Conservation (phyloP, 2,329 filamentous ascomycete genomes). For the Conoideocrella luteorostrata region DNA sequence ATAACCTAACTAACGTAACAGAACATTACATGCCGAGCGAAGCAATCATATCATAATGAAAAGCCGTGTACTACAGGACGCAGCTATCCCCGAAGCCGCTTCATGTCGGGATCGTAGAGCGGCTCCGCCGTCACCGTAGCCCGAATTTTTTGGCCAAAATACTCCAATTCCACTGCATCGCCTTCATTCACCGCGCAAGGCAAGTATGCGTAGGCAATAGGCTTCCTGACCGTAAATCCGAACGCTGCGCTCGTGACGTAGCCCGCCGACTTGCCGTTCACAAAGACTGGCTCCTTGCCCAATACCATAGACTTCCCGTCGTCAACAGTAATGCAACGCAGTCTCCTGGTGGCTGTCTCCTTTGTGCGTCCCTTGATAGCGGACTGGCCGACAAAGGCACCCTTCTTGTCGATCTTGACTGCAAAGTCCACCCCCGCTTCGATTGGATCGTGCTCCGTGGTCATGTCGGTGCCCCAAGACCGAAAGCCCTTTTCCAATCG, state of each 20-base stretch:
- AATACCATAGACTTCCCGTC: constrained; percentile 51
- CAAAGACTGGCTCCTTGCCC: constrained; percentile 56
- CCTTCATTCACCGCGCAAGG: constrained; percentile 41
- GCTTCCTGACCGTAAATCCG: constrained; percentile 52
- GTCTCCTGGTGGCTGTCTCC: constrained; percentile 24
- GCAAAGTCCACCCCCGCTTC: constrained; percentile 50
- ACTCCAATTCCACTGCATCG: constrained; percentile 50
- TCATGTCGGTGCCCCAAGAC: constrained; percentile 52
- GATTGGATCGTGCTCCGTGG: constrained; percentile 52
- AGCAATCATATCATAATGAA: neutral
- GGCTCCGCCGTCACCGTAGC: constrained; percentile 49
- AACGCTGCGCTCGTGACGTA: constrained; percentile 58
- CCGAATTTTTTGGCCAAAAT: constrained; percentile 48
- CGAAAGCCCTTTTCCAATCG: constrained; percentile 55
- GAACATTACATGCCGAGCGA: no score
- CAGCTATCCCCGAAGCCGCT: constrained; percentile 5
- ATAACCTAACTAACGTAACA: no score
- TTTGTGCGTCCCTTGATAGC: constrained; percentile 38
- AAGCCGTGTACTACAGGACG: no score
- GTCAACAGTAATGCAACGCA: constrained; percentile 48
- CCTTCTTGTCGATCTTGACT: constrained; percentile 38
- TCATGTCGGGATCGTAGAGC: constrained; percentile 14
- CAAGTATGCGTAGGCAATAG: constrained; percentile 53
- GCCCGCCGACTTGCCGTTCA: constrained; percentile 38
- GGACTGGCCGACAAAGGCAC: constrained; percentile 42